Evolutionary conservation across 2,329 filamentous ascomycete genomes (phyloP), one percentile per base, ranked within the genome.

Genomic region (Neopestalotiopsis clavispora): DNA sequence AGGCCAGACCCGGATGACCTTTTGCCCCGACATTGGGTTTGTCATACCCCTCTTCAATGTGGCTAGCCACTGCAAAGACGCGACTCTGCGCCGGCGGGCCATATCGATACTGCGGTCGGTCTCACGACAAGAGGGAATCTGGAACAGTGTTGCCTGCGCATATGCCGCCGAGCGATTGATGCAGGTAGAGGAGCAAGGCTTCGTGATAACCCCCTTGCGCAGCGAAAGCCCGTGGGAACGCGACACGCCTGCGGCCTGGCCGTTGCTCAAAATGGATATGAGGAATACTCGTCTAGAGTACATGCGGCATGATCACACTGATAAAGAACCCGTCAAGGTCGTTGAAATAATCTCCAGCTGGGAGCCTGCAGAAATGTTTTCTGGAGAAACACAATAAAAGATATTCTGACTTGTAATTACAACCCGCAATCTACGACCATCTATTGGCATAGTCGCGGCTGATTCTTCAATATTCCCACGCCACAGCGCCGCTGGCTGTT

Each of bases 31-130:
- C n/a, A 59, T 68, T 45, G 67, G 67, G 4, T 60, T 65, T 20
- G 59, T 68, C 17, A 68, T 68, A 4, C 67, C 67, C 20, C 67
- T 68, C 17, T 68, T 40, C 49, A 68, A 62, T 6, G 62, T 68
- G 34, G 52, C 62, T 4, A 68, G 67, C 38, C 60, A 60, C 34
- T 68, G 67, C 38, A 61, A 5, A 13, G 67, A 68, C 23, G 34
- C 45, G 17, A 49, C 14, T 2, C 7, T 60, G 13, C 62, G 67
- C 14, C 61, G 61, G 23, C 59, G 45, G 28, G 61, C 67, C 28
- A 66, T 68, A 34, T 12, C 9, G 17, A 45, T 68, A 60, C 67
- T 68, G 42, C 61, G 67, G 20, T 65, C 62, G 12, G 59, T 62
- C 20, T 61, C 61, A 17, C 67, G 67, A 4, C 67, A 68, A 52